Base-by-base conservation (phyloP, 78 protist species). In the Dictyostelium brefeldianum region DNA sequence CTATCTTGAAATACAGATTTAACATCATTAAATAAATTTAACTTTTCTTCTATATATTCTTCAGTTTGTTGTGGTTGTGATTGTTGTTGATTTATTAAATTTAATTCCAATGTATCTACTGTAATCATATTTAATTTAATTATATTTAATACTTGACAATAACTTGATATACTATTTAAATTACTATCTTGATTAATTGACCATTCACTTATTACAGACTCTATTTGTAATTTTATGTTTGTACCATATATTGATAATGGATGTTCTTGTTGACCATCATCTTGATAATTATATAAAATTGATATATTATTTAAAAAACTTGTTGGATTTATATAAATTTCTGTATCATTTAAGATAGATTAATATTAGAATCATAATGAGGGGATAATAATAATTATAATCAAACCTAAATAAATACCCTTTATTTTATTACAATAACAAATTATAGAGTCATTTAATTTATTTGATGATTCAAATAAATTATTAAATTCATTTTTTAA, bases 1-100 rank as follows among this genome's bases (percentile, higher is more conserved):
- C 79, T 71, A 43, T 71, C 79, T n/a, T 43, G 14, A 71, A 43
- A 71, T 2, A 46, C 53, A 43, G 56, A 71, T 46, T 71, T 71
- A 46, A 69, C 15, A 69, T 69, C 77, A 36, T 69, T 29, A 69
- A 69, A 69, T 36, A 41, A 15, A 4, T 12, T 15, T 36, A 36
- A 41, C 15, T 62, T 69, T 41, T 69, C 77, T 15, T 36, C 41
- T 5, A 31, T 69, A 69, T 69, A 69, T 18, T 36, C 20, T 51
- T 48, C 8, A 9, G 53, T 48, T 48, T 51, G 56, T 12, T 51
- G n/a, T 64, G 47, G 4, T 69, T 36, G 50, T 0, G 4, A 7
- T 69, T 15, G 56, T 17, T 0, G 8, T 41, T 41, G 11, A 36
- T 20, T 20, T 20, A 20, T 20, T 43, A 20, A 7, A 18, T 25